Evolutionary conservation across 2,329 filamentous ascomycete genomes (phyloP).

Genomic region (Aspergillus ochraceoroseus): DNA sequence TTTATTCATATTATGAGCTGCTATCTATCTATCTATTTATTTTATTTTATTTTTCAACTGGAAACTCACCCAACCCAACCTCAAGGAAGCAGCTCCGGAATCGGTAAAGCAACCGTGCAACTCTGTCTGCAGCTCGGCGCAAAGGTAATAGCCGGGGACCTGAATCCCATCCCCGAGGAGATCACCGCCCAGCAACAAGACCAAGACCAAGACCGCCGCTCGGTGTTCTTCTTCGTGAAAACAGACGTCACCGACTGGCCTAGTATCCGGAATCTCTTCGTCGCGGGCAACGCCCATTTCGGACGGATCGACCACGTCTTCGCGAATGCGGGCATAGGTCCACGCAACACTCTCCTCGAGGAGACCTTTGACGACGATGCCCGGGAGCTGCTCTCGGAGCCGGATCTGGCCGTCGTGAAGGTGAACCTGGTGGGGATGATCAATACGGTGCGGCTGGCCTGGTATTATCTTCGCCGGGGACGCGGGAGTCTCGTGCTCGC

Average conservation of each 20-base stretch:
- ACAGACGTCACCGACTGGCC: conserved; percentile 51
- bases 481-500: conserved; percentile 48
- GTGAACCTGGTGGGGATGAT: conserved; percentile 50
- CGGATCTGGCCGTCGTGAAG: conserved; percentile 44
- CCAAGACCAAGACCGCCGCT: conserved; percentile 23
- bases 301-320: conserved; percentile 47
- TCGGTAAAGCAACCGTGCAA: conserved; percentile 54
- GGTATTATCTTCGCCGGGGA: conserved; percentile 45
- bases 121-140: conserved; percentile 52
- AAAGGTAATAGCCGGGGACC: conserved; percentile 52
- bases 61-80: neutral
- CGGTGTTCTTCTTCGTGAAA: conserved; percentile 39
- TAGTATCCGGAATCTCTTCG: conserved; percentile 51
- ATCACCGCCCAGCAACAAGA: neutral
- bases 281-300: conserved; percentile 43
- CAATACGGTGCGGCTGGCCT: conserved; percentile 48
- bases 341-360: conserved; percentile 46
- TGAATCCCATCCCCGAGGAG: conserved; percentile 36
- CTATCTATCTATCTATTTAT: too few relatives aligned
- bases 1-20: too few relatives aligned
- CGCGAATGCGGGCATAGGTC: conserved; percentile 54
- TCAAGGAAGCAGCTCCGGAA: conserved; percentile 55
- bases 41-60: neutral
- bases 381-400: conserved; percentile 43
- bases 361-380: conserved; percentile 41